These are phyloP conservation scores for Pythium sukuiense DNA, from an alignment of 352 stramenopile genomes.

Conservation along the genomic window DNA sequence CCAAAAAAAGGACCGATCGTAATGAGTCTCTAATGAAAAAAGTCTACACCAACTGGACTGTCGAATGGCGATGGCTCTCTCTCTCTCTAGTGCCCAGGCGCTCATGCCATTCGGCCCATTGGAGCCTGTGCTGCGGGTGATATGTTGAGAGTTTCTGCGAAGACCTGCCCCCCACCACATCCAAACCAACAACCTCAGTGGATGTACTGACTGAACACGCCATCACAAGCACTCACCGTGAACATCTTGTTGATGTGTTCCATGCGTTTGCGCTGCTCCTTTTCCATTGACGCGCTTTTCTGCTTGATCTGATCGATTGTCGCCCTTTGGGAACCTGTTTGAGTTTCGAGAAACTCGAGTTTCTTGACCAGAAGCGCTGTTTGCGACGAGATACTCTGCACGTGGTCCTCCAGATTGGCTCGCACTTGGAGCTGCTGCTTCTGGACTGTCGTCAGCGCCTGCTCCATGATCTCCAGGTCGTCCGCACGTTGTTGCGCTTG, in stretches of 20 bases:
- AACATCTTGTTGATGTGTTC: constrained; percentile 81
- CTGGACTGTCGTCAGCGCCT: constrained; percentile 62
- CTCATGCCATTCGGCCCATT: constrained; percentile 27
- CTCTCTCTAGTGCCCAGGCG: neutral
- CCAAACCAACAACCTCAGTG: neutral
- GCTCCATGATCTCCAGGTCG: constrained; percentile 75
- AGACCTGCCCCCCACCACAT: constrained; percentile 32
- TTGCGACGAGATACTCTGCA: constrained; percentile 41
- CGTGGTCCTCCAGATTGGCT: constrained; percentile 53
- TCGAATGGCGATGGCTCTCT: no score
- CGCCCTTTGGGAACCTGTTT: constrained; percentile 34
- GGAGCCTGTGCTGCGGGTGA: constrained; percentile 30
- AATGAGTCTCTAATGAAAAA: constrained; percentile 24
- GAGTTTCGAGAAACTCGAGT: constrained; percentile 51
- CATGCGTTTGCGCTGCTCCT: constrained; percentile 68
- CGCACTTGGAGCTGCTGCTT: constrained; percentile 64
- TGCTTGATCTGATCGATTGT: constrained; percentile 51
- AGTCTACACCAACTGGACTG: constrained; percentile 18
- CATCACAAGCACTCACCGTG: constrained; percentile 37
- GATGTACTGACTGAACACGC: neutral
- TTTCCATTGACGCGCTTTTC: constrained; percentile 59
- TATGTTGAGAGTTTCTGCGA: constrained; percentile 71
- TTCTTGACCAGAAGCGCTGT: constrained; percentile 51
- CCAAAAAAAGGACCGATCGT: neutral
- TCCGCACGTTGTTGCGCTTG: constrained; percentile 61